These are phyloP conservation scores for Ceratopteris richardii DNA, from an alignment of 75 land plant species.

Conservation along the genomic window DNA sequence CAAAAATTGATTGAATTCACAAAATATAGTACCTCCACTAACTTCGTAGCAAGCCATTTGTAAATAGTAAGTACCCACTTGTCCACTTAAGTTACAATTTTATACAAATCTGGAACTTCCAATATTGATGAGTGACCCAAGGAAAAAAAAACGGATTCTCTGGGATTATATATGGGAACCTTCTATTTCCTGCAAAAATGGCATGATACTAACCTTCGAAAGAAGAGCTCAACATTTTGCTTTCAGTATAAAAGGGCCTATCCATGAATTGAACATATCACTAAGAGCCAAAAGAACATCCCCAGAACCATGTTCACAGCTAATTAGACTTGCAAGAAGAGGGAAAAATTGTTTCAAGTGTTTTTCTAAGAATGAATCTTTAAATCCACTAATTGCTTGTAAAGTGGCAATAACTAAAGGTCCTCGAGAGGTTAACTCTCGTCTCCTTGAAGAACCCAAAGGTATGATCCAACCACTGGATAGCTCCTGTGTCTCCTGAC, in stretches of 20 bases:
- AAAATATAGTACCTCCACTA: too few relatives aligned
- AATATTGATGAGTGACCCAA: too few relatives aligned
- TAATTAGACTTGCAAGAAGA: conserved; percentile 60
- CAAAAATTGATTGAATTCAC: too few relatives aligned
- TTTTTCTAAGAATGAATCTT: conserved; percentile 62
- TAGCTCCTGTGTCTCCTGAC: conserved; percentile 9
- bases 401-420: conserved; percentile 86
- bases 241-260: conserved; percentile 83
- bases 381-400: conserved; percentile 66
- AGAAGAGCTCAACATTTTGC: too few relatives aligned
- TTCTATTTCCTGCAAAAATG: too few relatives aligned
- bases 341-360: conserved; percentile 72
- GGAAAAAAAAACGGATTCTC: too few relatives aligned
- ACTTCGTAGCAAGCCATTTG: too few relatives aligned
- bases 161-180: too few relatives aligned
- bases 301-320: conserved; percentile 95
- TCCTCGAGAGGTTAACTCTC: conserved; percentile 86
- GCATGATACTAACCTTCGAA: too few relatives aligned
- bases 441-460: conserved; percentile 73
- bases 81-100: too few relatives aligned
- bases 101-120: too few relatives aligned
- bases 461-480: conserved; percentile 65
- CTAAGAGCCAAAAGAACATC: conserved; percentile 90
- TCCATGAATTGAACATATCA: conserved; percentile 82
- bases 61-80: too few relatives aligned